Conservation (phyloP, 2,329 filamentous ascomycete genomes). For the Phialocephala sp. region DNA sequence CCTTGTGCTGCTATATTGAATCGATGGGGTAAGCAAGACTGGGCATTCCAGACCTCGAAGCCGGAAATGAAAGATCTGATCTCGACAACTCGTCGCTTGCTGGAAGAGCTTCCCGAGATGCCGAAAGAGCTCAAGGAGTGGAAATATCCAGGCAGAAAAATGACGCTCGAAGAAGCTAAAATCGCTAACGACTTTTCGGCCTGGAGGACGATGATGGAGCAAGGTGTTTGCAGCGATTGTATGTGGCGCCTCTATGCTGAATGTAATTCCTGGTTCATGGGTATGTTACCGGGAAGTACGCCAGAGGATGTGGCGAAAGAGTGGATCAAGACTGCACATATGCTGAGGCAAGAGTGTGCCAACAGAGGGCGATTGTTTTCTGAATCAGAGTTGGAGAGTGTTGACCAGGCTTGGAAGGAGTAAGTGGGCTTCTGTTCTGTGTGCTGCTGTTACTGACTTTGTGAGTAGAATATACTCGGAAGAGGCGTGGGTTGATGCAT, state of each 20-base stretch:
- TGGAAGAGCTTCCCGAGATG: not conserved
- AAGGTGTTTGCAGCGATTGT: conserved; percentile 13
- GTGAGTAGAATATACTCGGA: not conserved
- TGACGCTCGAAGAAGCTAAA: not conserved
- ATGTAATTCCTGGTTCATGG: not conserved
- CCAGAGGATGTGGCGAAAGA: not conserved
- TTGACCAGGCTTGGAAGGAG: not conserved
- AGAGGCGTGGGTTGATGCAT: not conserved
- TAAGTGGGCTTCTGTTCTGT: too few species aligned
- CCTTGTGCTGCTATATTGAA: conserved; percentile 6
- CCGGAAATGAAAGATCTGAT: conserved; percentile 2
- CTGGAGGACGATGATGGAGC: conserved; percentile 8
- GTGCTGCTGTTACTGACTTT: too few species aligned
- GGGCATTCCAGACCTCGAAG: not conserved
- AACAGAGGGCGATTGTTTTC: not conserved
- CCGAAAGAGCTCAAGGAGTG: conserved; percentile 11
- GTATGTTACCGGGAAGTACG: not conserved
- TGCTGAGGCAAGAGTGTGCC: not conserved
- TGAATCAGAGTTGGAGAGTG: not conserved
- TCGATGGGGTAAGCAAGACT: not conserved
- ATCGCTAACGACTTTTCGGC: not conserved
- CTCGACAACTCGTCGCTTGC: not conserved
- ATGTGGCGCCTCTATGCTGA: not conserved
- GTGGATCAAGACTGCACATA: not conserved
- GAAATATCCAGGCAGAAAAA: not conserved